These are phyloP conservation scores for Scutellaria barbata DNA, from an alignment of 257 asterid species.

Conservation along the genomic window DNA sequence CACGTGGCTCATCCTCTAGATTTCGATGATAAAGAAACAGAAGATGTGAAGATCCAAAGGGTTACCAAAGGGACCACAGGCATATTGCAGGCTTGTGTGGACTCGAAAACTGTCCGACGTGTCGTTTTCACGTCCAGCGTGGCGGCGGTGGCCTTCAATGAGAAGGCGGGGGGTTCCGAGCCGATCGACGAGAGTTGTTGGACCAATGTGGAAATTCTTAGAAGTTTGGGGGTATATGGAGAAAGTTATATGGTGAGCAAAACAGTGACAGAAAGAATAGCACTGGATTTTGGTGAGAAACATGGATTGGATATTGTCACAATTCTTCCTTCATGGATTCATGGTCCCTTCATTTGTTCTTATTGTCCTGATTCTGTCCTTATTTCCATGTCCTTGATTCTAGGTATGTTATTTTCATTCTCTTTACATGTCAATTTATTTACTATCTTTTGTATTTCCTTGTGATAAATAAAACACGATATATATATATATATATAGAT, in stretches of 20 bases:
- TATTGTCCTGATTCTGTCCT: slow-evolving; percentile 44
- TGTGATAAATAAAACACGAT: not conserved
- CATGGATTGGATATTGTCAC: slow-evolving; percentile 56
- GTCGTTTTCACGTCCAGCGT: slow-evolving; percentile 31
- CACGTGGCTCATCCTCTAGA: slow-evolving; percentile 59
- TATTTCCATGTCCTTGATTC: slow-evolving; percentile 43
- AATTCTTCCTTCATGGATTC: slow-evolving; percentile 49
- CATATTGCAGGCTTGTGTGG: slow-evolving; percentile 33
- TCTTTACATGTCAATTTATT: not conserved
- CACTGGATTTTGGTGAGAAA: slow-evolving; percentile 48
- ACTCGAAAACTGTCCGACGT: slow-evolving; percentile 2
- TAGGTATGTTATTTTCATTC: slow-evolving; percentile 41
- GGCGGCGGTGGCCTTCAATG: slow-evolving; percentile 26
- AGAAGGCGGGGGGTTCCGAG: slow-evolving; percentile 8
- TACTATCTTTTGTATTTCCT: too few relatives aligned
- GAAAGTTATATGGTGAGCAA: slow-evolving; percentile 45
- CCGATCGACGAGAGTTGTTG: slow-evolving; percentile 43
- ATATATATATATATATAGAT: not conserved
- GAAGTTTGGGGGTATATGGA: slow-evolving; percentile 27
- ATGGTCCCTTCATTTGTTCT: slow-evolving; percentile 59
- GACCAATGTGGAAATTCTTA: slow-evolving; percentile 42
- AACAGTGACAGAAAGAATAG: slow-evolving; percentile 48
- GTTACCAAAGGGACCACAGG: slow-evolving; percentile 40
- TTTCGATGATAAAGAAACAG: slow-evolving; percentile 43
- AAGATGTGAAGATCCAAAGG: slow-evolving; percentile 33